Conservation (phyloP, 108 stramenopile genomes). For the Cyclotella baltica region DNA sequence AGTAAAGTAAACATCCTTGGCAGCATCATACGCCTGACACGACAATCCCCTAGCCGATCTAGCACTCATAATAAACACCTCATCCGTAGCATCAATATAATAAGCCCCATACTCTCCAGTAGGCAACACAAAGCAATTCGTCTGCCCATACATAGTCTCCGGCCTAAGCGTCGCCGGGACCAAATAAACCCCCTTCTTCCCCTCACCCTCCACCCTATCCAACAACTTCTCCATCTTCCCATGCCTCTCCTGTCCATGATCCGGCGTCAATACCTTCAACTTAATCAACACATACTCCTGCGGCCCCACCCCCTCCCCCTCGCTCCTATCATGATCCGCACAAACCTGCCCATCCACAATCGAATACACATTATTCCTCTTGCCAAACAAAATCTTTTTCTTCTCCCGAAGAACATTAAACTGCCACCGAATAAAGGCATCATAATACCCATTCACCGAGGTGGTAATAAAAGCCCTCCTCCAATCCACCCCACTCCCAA, state of each 20-base stretch:
- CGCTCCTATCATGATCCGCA: constrained; percentile 97
- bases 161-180: constrained; percentile 98
- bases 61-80: constrained; percentile 93
- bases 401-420: constrained; percentile 87
- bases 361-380: constrained; percentile 96
- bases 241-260: constrained; percentile 80
- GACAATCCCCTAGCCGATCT: constrained; percentile 92
- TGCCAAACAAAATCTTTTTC: constrained; percentile 92
- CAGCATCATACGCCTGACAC: constrained; percentile 84
- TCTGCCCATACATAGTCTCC: constrained; percentile 99
- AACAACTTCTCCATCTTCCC: constrained; percentile 71
- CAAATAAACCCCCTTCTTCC: constrained; percentile 78
- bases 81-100: constrained; percentile 85
- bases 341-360: constrained; percentile 97
- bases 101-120: constrained; percentile 98
- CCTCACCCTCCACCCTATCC: constrained; percentile 53
- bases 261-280: constrained; percentile 87
- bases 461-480: constrained; percentile 98
- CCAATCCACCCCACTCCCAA: constrained; percentile 97
- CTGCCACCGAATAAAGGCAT: constrained; percentile 97
- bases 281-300: constrained; percentile 99
- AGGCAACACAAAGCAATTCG: constrained; percentile 99
- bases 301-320: constrained; percentile 97
- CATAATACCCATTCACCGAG: constrained; percentile 95
- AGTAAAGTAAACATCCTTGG: constrained; percentile 69